Base-by-base conservation (phyloP, 306 rosid genomes). In the Gynostemma pentaphyllum region DNA sequence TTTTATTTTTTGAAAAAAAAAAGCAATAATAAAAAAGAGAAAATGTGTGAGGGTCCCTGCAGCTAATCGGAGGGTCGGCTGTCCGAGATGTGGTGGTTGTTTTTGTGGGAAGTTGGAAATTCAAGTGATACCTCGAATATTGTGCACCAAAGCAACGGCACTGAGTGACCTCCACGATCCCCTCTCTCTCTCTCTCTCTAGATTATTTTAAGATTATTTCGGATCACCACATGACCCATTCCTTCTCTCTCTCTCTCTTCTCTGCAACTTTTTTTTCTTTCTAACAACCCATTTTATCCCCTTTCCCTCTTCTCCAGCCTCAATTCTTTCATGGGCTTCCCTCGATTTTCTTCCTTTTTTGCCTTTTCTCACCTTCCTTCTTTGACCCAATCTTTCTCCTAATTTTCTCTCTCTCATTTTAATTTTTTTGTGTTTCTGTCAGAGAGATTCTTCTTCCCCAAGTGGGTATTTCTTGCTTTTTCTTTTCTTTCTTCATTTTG, bases 201-300 rank as follows among this genome's bases (percentile, higher is more conserved):
- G 16, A 73, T 73, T 62, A 45, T 22, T 64, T 52, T 65, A 46
- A 26, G 15, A 47, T 56, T 64, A 68, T 72, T 72, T 79, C 84
- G 94, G 84, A 81, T 87, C 94, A 71, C 94, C 88, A 73, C 82
- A 76, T 42, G 89, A 89, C 96, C 80, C 23, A 54, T 89, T 83
- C 88, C 75, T 40, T 68, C 67, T 32, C 9, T n/a, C 57, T 50
- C 21, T 69, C 75, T 40, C 68, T 64, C 18, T 4, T n/a, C 57
- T 50, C 21, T 69, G 45, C 48, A 55, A 32, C 62, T 60, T 76
- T 67, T 72, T 74, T 42, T 27, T 60, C 75, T 67, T 72, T 74
- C 46, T 27, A 77, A 61, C 70, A 45, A 21, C 11, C 69, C 40
- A 24, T 61, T 41, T n/a, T 15, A 6, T 21, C 5, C 9, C 12